phyloP scores from a whole-genome alignment of 1,284 basidiomycete genomes.

The Ceratobasidium sp. region DNA sequence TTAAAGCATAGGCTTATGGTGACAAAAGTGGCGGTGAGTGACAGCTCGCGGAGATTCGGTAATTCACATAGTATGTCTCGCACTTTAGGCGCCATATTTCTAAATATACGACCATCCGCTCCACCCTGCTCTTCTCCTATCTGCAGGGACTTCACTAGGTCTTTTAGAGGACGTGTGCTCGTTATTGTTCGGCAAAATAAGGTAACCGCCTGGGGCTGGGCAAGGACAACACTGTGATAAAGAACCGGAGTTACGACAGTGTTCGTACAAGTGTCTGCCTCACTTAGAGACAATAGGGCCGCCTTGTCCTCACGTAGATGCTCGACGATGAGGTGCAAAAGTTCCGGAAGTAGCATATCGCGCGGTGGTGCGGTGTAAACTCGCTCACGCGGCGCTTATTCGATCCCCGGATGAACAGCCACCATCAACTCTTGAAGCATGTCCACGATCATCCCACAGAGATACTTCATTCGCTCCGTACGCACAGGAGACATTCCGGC shows the following conservation, averaged over 20 bases:
- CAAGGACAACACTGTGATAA: not conserved
- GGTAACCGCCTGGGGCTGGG: not conserved
- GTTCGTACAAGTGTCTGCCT: not conserved
- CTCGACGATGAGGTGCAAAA: not conserved
- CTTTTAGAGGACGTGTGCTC: not conserved
- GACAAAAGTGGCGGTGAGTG: not conserved
- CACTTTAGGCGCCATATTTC: not conserved
- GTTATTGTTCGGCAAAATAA: not conserved
- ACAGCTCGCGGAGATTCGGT: not conserved
- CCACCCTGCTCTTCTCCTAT: not conserved
- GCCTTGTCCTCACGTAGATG: not conserved
- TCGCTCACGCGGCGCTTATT: not conserved
- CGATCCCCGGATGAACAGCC: not conserved
- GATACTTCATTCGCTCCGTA: conserved; percentile 63
- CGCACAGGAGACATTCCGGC: conserved; percentile 64
- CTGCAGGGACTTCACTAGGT: not conserved
- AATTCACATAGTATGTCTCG: not conserved
- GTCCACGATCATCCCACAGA: not conserved
- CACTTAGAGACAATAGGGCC: not conserved
- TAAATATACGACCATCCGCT: not conserved
- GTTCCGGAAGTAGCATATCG: not conserved
- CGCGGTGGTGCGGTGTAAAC: not conserved
- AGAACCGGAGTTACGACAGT: not conserved
- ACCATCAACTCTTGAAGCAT: not conserved
- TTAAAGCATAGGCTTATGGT: not conserved